These are phyloP conservation scores for Colletotrichum echinochloae DNA, from an alignment of 2,329 filamentous ascomycete species.

Conservation along the genomic window DNA sequence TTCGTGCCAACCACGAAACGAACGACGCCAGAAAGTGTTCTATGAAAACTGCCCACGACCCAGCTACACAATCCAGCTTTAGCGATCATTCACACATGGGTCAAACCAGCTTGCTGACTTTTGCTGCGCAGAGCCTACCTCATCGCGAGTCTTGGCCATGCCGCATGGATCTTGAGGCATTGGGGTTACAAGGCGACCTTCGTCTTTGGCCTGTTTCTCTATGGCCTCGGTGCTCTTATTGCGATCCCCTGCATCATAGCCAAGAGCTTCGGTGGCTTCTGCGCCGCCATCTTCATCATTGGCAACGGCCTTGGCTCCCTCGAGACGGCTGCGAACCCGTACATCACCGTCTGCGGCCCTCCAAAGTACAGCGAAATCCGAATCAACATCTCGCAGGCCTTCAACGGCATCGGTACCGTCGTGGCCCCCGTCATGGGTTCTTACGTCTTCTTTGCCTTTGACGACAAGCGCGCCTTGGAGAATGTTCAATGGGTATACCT, in stretches of 20 bases:
- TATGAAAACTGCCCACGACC: no score
- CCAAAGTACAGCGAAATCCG: conserved; percentile 65
- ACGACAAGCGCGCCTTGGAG: conserved; percentile 62
- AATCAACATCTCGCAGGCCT: conserved; percentile 65
- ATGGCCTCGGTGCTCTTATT: conserved; percentile 71
- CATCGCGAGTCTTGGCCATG: conserved; percentile 54
- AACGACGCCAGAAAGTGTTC: neutral
- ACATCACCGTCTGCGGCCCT: conserved; percentile 63
- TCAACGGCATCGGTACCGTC: conserved; percentile 66
- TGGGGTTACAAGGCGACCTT: conserved; percentile 59
- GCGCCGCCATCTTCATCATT: conserved; percentile 78
- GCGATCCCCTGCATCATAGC: conserved; percentile 55
- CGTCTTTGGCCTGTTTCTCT: conserved; percentile 70
- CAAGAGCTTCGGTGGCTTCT: conserved; percentile 78
- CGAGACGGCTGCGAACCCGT: conserved; percentile 83
- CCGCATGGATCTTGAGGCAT: conserved; percentile 56
- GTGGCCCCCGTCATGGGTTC: conserved; percentile 79
- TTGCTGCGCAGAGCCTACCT: conserved; percentile 50
- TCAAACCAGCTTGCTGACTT: neutral
- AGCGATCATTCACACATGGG: neutral
- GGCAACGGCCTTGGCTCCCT: conserved; percentile 79
- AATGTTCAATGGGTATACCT: conserved; percentile 84
- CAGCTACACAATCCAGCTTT: neutral
- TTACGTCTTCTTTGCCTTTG: conserved; percentile 73
- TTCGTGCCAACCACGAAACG: neutral